Evolutionary conservation across 768 basidiomycete genomes (phyloP), one percentile per base, ranked within the genome.

Genomic region (Termitomyces sp.): DNA sequence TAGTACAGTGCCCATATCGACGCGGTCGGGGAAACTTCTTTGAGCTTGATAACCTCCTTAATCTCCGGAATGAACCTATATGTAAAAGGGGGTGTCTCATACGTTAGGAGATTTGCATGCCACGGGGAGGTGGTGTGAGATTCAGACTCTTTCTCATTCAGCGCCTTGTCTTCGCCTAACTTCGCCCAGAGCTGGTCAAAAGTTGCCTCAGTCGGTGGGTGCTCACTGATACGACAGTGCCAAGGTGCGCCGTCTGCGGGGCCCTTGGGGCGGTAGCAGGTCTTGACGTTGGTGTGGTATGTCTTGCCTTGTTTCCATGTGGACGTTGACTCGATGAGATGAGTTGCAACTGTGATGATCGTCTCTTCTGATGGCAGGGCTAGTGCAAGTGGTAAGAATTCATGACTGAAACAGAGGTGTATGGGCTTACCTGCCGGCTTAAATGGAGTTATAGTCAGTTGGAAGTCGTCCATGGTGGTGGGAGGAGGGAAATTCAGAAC

Each of bases 121-220:
- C 54, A 56, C 49, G 54, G 49, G 20, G n/a, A 43, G 15, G 54
- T 50, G 33, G 40, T 44, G 39, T 56, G 49, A 45, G 49, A 56
- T 56, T 51, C 54, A 56, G 54, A 89, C 89, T 88, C 75, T 65
- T 77, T 80, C 71, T 91, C 89, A 52, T 89, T 82, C 41, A 76
- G 67, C 16, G 85, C 79, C 63, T 90, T 89, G 70, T 88, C 75
- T 51, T 70, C 69, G 0, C 84, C 86, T 13, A 91, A 67, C 60
- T 81, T 85, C 36, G 73, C 75, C 89, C 89, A 91, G 60, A 91
- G 71, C 60, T 83, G 79, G 58, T 88, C 85, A 65, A 91, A 91
- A 1, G 84, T 83, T 9, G 78, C 83, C 51, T 91, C 86, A n/a
- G 81, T 73, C 5, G 76, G 63, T 12, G 76, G 66, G 67, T 91